Percentiles rank a stretch among this genome's conserved stretches.
These are phyloP conservation scores for Sedum album DNA, from an alignment of 164 flowering plant species.

Conservation along the genomic window DNA sequence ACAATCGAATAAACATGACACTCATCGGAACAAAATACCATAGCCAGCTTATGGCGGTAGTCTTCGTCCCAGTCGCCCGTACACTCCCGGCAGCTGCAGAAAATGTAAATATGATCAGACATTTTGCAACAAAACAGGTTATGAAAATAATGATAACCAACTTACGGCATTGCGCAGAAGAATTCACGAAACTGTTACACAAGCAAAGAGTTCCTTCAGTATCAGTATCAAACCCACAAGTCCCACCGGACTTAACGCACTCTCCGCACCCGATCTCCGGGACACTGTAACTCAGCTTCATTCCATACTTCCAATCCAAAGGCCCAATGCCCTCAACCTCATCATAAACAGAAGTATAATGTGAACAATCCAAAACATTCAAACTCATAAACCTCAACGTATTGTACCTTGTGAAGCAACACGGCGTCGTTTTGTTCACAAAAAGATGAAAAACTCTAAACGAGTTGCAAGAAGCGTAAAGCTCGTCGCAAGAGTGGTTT, in stretches of 20 bases:
- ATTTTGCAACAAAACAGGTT: neutral
- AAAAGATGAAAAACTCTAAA: slow-evolving; percentile 40
- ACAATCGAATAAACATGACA: neutral
- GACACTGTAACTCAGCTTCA: slow-evolving; percentile 42
- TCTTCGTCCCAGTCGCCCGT: neutral
- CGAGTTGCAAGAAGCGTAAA: slow-evolving; percentile 49
- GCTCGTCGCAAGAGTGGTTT: slow-evolving; percentile 63
- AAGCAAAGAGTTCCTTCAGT: slow-evolving; percentile 52
- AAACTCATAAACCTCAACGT: slow-evolving; percentile 74
- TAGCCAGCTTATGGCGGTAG: neutral
- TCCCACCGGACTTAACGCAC: slow-evolving; percentile 60
- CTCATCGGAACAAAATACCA: neutral
- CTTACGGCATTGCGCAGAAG: slow-evolving; percentile 72
- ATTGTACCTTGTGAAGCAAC: slow-evolving; percentile 65
- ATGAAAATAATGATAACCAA: neutral
- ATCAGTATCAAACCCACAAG: slow-evolving; percentile 78
- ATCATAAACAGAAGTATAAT: slow-evolving; percentile 57
- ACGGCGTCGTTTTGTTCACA: slow-evolving; percentile 37
- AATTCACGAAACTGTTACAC: slow-evolving; percentile 41
- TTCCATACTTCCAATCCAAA: slow-evolving; percentile 77
- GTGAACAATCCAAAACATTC: slow-evolving; percentile 79
- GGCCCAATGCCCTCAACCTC: slow-evolving; percentile 57
- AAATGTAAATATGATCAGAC: neutral
- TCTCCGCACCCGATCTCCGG: slow-evolving; percentile 68
- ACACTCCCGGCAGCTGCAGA: neutral